Conservation (phyloP, 1,139 yeast species). For the Pichia sp. region DNA sequence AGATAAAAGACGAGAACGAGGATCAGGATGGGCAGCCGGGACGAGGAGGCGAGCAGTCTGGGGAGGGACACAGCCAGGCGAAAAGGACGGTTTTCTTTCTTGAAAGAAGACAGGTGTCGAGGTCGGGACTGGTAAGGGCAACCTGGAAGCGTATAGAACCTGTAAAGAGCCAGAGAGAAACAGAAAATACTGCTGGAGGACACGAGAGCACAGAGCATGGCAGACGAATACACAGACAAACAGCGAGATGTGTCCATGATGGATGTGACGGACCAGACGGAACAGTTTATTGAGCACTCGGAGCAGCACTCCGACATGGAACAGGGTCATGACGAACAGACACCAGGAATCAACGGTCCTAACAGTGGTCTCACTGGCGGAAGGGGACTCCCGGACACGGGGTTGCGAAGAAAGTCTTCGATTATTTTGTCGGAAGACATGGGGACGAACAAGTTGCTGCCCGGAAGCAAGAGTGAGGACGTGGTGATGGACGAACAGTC, state of each 20-base stretch:
- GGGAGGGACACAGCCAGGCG: no score
- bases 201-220: background rate
- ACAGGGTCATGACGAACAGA: background rate
- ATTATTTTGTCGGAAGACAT: slow-evolving; percentile 17
- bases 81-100: no score
- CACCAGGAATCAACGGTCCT: no score
- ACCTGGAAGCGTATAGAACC: no score
- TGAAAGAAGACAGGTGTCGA: no score
- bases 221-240: slow-evolving; percentile 4
- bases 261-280: slow-evolving; percentile 9
- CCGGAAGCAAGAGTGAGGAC: slow-evolving; percentile 5
- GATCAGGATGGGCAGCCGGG: no score
- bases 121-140: no score
- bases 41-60: no score
- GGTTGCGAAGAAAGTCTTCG: slow-evolving; percentile 14
- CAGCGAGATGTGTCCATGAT: slow-evolving; percentile 17
- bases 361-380: no score
- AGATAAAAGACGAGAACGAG: no score
- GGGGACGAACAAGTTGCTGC: slow-evolving; percentile 6
- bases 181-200: background rate
- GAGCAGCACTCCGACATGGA: slow-evolving; percentile 21
- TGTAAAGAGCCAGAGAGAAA: background rate
- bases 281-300: slow-evolving; percentile 9
- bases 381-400: background rate
- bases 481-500: slow-evolving; percentile 10